A percentile compares a stretch with the other conserved stretches of the same genome.
phyloP scores from a whole-genome alignment of 257 asterid species.

The Salvia splendens region DNA sequence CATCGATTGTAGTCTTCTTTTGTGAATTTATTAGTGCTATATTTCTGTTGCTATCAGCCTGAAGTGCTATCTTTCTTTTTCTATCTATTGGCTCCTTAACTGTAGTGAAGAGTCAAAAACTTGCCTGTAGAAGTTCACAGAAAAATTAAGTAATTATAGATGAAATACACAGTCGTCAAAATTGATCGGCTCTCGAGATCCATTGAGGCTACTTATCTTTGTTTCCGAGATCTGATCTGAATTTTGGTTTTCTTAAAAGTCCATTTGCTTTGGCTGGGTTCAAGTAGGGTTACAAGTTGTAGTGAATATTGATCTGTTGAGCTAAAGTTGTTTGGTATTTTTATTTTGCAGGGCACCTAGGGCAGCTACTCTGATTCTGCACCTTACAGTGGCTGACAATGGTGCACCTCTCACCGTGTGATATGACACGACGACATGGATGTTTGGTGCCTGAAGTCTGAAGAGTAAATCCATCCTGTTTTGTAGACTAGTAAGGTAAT shows the following conservation, averaged over 20 bases:
- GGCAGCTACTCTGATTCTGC: conserved; percentile 89
- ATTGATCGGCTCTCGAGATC: background rate
- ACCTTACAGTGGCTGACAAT: conserved; percentile 72
- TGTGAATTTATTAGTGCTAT: background rate
- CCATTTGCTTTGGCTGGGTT: background rate
- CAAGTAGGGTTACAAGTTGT: conserved; percentile 19
- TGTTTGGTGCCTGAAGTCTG: conserved; percentile 6
- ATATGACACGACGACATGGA: conserved; percentile 10
- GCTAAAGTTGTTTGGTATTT: background rate
- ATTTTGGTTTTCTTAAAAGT: background rate
- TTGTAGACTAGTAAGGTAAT: too few relatives aligned
- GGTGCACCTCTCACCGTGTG: conserved; percentile 90
- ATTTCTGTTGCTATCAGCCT: background rate
- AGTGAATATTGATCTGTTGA: background rate
- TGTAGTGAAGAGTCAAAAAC: too few relatives aligned
- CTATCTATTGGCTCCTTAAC: too few relatives aligned
- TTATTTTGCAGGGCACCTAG: conserved; percentile 75
- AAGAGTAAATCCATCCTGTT: too few relatives aligned
- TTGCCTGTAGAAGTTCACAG: too few relatives aligned
- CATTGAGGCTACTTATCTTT: background rate
- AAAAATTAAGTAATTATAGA: too few relatives aligned
- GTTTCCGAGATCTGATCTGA: background rate
- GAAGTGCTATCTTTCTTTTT: too few relatives aligned
- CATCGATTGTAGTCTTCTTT: background rate
- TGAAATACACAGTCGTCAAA: too few relatives aligned